A percentile compares a stretch with the other conserved stretches of the same genome.
Evolutionary conservation across 2,329 filamentous ascomycete genomes (phyloP).

Genomic region (Fusarium brachygibbosum): DNA sequence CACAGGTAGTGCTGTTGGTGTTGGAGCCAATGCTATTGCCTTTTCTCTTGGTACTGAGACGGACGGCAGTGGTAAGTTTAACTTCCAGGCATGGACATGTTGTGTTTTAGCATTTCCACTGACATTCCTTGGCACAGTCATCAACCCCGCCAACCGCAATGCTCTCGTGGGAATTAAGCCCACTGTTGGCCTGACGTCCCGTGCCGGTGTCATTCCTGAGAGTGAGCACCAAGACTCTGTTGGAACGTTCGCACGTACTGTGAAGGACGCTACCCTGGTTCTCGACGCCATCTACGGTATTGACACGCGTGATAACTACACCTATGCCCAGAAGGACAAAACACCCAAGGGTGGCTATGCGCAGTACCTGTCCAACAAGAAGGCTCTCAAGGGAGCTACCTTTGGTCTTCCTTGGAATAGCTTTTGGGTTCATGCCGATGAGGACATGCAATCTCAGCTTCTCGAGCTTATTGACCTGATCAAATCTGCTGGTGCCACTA

Average conservation of each 20-base stretch:
- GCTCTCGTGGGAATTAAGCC: constrained; percentile 81
- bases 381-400: constrained; percentile 69
- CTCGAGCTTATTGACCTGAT: constrained; percentile 64
- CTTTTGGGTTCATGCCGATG: constrained; percentile 75
- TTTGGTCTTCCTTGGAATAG: constrained; percentile 80
- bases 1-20: constrained; percentile 74
- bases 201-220: constrained; percentile 74
- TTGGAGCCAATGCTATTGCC: constrained; percentile 72
- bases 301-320: constrained; percentile 76
- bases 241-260: constrained; percentile 75
- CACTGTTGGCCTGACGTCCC: constrained; percentile 78
- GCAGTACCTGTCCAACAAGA: constrained; percentile 67
- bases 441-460: constrained; percentile 68
- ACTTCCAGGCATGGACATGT: background rate
- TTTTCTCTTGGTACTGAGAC: constrained; percentile 82
- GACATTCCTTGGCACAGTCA: constrained; percentile 60
- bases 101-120: constrained; percentile 1
- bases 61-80: constrained; percentile 69
- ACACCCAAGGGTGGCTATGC: constrained; percentile 70
- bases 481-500: constrained; percentile 71
- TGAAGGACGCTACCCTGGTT: constrained; percentile 75
- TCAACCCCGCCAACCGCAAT: constrained; percentile 78
- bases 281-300: constrained; percentile 77
- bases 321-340: constrained; percentile 66
- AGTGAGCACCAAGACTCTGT: constrained; percentile 77